phyloP scores from a whole-genome alignment of 1,284 basidiomycete genomes.

The Tylopilus sp. region DNA sequence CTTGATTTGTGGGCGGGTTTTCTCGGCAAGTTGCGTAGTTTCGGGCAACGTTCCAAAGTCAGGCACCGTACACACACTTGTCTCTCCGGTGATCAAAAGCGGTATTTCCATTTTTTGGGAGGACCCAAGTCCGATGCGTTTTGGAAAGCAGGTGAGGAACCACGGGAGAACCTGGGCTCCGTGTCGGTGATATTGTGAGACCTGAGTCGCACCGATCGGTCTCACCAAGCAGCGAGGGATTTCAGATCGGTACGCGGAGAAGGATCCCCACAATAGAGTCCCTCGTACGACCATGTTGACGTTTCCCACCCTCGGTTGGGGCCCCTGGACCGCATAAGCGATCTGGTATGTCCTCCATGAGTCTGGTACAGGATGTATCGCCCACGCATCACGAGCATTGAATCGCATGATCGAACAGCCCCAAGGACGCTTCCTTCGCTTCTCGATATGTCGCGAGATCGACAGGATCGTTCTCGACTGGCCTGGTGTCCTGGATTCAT shows the following conservation, averaged over 20 bases:
- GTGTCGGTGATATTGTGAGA: too few relatives aligned
- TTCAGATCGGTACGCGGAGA: too few relatives aligned
- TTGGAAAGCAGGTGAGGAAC: background rate
- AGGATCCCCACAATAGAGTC: too few relatives aligned
- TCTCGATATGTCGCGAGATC: slow-evolving; percentile 1
- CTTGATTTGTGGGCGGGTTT: background rate
- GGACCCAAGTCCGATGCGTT: too few relatives aligned
- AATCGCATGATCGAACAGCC: background rate
- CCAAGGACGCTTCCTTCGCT: background rate
- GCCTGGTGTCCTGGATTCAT: background rate
- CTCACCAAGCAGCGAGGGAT: too few relatives aligned
- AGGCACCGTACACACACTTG: background rate
- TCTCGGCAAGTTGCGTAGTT: background rate
- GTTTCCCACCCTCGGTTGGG: background rate
- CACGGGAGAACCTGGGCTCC: too few relatives aligned
- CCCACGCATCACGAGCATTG: background rate
- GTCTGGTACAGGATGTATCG: background rate
- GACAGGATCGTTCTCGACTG: background rate
- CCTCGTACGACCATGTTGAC: too few relatives aligned
- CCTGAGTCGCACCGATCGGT: too few relatives aligned
- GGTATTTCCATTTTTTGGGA: background rate
- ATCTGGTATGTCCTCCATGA: background rate
- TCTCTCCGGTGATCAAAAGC: background rate
- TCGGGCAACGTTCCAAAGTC: background rate
- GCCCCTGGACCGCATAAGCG: too few relatives aligned